These are phyloP conservation scores for Mycena filopes DNA, from an alignment of 768 basidiomycete genomes.

Conservation along the genomic window DNA sequence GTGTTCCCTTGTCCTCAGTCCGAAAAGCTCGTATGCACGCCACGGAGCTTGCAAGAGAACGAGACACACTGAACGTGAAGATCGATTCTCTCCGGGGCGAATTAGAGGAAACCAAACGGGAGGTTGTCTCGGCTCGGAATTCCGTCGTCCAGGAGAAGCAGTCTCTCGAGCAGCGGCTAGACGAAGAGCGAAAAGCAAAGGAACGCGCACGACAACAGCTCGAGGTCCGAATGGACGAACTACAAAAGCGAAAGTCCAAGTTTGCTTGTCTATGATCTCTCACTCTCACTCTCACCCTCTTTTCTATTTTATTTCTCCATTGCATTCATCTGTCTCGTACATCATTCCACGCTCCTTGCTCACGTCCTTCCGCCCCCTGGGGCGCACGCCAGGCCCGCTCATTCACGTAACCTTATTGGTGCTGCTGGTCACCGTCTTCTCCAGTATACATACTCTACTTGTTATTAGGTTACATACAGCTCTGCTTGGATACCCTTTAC, in stretches of 20 bases:
- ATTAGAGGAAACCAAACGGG: conserved; percentile 80
- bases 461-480: conserved; percentile 39
- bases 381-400: conserved; percentile 49
- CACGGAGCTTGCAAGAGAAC: conserved; percentile 87
- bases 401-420: conserved; percentile 39
- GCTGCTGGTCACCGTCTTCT: conserved; percentile 20
- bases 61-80: conserved; percentile 77
- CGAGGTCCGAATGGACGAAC: conserved; percentile 88
- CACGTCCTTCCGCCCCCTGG: conserved; percentile 41
- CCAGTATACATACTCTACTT: conserved; percentile 44
- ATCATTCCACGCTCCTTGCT: conserved; percentile 37
- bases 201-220: conserved; percentile 90
- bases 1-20: conserved; percentile 57
- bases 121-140: conserved; percentile 78
- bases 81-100: conserved; percentile 76
- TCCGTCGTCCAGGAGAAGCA: conserved; percentile 92
- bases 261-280: conserved; percentile 82
- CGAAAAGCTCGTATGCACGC: conserved; percentile 96
- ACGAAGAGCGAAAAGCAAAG: conserved; percentile 90
- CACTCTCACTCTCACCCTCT: conserved; percentile 14
- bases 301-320: conserved; percentile 31
- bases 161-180: conserved; percentile 81
- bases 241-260: conserved; percentile 88
- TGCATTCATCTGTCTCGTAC: conserved; percentile 25
- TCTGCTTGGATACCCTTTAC: conserved; percentile 48